Evolutionary conservation across 2,329 filamentous ascomycete species (phyloP).

Genomic region (Trichoderma hamatum): DNA sequence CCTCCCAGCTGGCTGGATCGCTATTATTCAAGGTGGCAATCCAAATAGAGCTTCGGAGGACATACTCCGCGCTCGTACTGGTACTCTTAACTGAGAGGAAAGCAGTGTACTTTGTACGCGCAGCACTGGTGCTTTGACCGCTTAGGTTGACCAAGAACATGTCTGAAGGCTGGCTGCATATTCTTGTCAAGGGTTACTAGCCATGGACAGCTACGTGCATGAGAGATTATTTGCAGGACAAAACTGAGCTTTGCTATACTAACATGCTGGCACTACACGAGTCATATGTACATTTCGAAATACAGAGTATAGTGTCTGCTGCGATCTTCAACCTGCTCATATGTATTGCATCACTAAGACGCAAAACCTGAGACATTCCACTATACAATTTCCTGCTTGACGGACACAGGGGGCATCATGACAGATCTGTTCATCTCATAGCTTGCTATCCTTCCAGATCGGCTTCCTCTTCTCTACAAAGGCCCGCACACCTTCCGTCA

Average conservation of each 20-base stretch:
- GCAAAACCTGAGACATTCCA: slow-evolving; percentile 8
- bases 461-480: slow-evolving; percentile 77
- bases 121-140: neutral
- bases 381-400: neutral
- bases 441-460: slow-evolving; percentile 66
- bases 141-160: neutral
- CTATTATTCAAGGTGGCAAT: neutral
- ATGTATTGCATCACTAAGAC: slow-evolving; percentile 15
- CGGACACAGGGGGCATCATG: neutral
- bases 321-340: neutral
- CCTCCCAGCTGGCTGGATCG: neutral
- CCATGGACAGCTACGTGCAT: neutral
- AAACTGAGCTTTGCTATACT: neutral
- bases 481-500: slow-evolving; percentile 71
- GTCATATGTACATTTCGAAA: slow-evolving; percentile 15
- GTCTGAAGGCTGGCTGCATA: neutral
- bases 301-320: neutral
- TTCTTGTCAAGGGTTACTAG: neutral
- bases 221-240: neutral
- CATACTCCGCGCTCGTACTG: neutral
- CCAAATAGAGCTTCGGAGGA: neutral
- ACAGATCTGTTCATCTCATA: slow-evolving; percentile 43
- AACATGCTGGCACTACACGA: neutral
- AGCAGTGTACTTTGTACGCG: neutral
- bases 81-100: neutral